Evolutionary conservation across 371 early-diverging fungal genomes (phyloP), one percentile per base, ranked within the genome.

Genomic region (Blakeslea trispora): DNA sequence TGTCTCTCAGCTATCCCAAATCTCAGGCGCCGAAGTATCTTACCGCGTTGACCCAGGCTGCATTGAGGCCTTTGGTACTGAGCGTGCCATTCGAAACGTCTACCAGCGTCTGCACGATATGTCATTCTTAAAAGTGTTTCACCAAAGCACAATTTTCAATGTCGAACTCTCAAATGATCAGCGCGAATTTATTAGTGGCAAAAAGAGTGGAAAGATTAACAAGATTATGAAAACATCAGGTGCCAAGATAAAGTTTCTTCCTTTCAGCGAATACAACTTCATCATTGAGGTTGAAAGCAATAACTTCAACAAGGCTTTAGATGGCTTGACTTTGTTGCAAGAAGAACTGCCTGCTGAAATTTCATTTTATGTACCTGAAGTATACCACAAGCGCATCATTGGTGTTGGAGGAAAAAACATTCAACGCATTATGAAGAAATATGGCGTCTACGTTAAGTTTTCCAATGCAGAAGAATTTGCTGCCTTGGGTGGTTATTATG

Each of bases 361-460:
- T 44, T 86, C 88, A 7, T 97, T 97, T 66, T 88, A 82, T 71
- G 84, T 97, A 8, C 92, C 95, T 45, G 94, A 94, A 66, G 75
- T 83, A 5, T 89, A 87, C 63, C 97, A 97, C 75, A 95, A 94
- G 70, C 86, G 94, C 24, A 93, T 97, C 57, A 97, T 97, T 61
- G 97, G 97, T 23, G 91, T 90, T 21, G 93, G 93, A 5, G 97
- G 97, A 59, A 95, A 93, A 66, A 92, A 93, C 72, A 95, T 97
- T 55, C 95, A 95, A 61, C 79, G 89, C 44, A 93, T 95, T 65
- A 97, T 97, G 97, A 97, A 94, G 55, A 90, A 92, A 60, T 93
- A 87, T 62, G 95, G 94, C 18, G 96, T 97, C 3, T 95, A 93
- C 63, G 93, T 97, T 53, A 97, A 95, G 68, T 95, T 95, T 67